Conservation (phyloP, 495 filamentous ascomycete species). For the Daldinia decipiens region DNA sequence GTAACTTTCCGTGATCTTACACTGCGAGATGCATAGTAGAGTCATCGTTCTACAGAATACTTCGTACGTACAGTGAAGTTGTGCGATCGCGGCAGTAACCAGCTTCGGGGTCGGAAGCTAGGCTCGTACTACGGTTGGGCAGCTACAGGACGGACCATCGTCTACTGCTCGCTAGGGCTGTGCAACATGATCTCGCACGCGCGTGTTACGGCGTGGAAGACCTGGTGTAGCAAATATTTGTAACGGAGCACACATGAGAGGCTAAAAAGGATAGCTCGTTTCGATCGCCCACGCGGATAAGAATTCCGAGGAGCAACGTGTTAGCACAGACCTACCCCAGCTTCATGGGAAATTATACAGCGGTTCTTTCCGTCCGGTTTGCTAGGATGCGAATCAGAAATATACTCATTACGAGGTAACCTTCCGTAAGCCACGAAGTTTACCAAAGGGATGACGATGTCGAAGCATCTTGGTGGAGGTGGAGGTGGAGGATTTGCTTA, state of each 20-base stretch:
- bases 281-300: background rate
- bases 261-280: constrained; percentile 1
- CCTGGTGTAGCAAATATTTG: constrained; percentile 1
- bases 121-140: constrained; percentile 19
- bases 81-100: constrained; percentile 1
- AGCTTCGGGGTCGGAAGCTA: constrained; percentile 5
- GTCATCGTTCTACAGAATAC: background rate
- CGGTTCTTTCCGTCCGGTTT: background rate
- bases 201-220: constrained; percentile 13
- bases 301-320: background rate
- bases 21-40: background rate
- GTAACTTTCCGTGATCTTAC: background rate
- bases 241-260: background rate
- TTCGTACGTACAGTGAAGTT: constrained; percentile 8
- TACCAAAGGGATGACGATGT: background rate
- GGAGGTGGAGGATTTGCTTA: constrained; percentile 11
- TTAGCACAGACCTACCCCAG: background rate
- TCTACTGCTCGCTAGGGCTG: background rate
- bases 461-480: background rate
- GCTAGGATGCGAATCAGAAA: background rate
- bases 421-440: constrained; percentile 8
- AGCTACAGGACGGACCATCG: constrained; percentile 31
- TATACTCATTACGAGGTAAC: background rate
- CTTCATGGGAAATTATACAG: background rate
- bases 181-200: constrained; percentile 32